Base-by-base conservation (phyloP, 805 yeast species). In the Zygotorulaspora chibaensis region DNA sequence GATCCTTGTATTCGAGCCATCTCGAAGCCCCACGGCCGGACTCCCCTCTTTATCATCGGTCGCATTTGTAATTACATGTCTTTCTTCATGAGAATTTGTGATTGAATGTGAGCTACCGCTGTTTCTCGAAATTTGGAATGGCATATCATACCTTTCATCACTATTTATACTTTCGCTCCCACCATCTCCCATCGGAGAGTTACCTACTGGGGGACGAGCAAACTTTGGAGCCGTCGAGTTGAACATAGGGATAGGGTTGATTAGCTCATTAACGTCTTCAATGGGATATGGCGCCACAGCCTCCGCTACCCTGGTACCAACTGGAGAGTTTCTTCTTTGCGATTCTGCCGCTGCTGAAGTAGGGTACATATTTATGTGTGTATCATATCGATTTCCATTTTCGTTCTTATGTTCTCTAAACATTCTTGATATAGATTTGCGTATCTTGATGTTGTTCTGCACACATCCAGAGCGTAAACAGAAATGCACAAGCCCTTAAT, bases 301-400 rank as follows among this genome's bases (percentile, higher is more conserved):
- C 37, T 45, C 54, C n/a, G 12, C 27, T 13, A 38, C 20, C 13
- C 40, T 42, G 43, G 51, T 17, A 31, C n/a, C 16, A 26, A 23
- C 41, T 37, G 38, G 25, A 17, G 41, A 44, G 13, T 15, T 28
- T 18, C 5, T 23, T 25, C 38, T 13, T 17, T 12, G 41, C 20
- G 35, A 7, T 20, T 34, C 38, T 16, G 18, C 35, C 12, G 26
- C 35, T 10, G 43, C 16, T 17, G 8, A 23, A 16, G 56, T 57
- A n/a, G 62, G 62, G 35, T 49, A 55, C 53, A 55, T 51, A 13
- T 54, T 55, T 20, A 58, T 56, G 38, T 57, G 59, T 25, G 47
- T 54, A 11, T 48, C 56, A 42, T 58, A 58, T 13, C 51, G 53
- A 26, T 44, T 40, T 17, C 30, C 30, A 9, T 25, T 29, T n/a